A percentile compares a stretch with the other conserved stretches of the same genome.
Evolutionary conservation across 2,329 filamentous ascomycete genomes (phyloP).

Genomic region (Pestalotiopsis sp.): DNA sequence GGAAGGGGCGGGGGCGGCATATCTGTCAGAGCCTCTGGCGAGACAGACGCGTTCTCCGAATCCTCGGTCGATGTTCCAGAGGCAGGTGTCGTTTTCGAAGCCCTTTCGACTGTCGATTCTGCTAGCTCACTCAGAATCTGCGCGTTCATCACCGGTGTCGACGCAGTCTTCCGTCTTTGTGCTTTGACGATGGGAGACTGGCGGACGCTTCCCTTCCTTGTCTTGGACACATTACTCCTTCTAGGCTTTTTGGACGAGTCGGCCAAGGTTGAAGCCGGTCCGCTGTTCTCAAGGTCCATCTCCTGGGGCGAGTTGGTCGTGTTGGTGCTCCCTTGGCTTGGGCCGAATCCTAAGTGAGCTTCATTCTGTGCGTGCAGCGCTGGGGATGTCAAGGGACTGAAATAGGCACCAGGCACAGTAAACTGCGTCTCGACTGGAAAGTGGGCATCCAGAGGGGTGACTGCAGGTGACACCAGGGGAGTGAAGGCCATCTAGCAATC

Average conservation of each 20-base stretch:
- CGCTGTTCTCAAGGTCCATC: conserved; percentile 54
- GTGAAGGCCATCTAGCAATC: conserved; percentile 70
- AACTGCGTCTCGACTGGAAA: conserved; percentile 64
- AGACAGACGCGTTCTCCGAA: conserved; percentile 67
- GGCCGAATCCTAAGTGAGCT: conserved; percentile 46
- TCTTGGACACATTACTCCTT: conserved; percentile 55
- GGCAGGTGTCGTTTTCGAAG: conserved; percentile 32
- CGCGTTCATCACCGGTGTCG: conserved; percentile 59
- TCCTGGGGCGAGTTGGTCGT: conserved; percentile 59
- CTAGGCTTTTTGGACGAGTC: conserved; percentile 56
- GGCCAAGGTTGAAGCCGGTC: conserved; percentile 41
- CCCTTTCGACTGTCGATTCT: conserved; percentile 40
- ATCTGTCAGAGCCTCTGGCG: conserved; percentile 64
- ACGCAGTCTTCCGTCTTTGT: conserved; percentile 54
- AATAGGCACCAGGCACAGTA: conserved; percentile 72
- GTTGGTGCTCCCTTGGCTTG: conserved; percentile 40
- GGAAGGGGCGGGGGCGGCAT: conserved; percentile 73
- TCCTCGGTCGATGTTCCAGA: conserved; percentile 50
- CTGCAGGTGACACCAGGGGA: conserved; percentile 80
- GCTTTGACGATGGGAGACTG: conserved; percentile 77
- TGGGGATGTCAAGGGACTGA: conserved; percentile 82
- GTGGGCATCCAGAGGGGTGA: conserved; percentile 75
- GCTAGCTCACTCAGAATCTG: conserved; percentile 57
- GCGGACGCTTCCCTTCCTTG: conserved; percentile 59
- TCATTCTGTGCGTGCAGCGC: conserved; percentile 75